Evolutionary conservation across 768 basidiomycete species (phyloP).

Genomic region (Daedaleopsis nitida): DNA sequence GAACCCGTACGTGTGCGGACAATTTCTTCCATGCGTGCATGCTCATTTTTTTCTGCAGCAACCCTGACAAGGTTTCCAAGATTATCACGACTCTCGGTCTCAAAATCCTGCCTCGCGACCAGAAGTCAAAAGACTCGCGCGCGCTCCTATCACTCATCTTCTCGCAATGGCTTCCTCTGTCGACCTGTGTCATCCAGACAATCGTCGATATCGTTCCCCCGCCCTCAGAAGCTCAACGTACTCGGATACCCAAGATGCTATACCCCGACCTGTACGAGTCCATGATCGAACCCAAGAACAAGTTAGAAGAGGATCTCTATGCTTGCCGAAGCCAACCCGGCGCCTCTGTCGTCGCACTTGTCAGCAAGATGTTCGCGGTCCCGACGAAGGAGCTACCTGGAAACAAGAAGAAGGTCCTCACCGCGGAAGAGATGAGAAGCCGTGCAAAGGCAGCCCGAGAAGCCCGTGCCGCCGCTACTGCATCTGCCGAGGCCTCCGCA

Average conservation of each 20-base stretch:
- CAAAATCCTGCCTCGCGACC: constrained; percentile 84
- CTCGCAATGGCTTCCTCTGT: constrained; percentile 94
- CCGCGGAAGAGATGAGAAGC: constrained; percentile 81
- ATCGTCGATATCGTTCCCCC: constrained; percentile 94
- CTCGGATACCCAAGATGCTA: constrained; percentile 88
- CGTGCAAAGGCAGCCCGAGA: constrained; percentile 60
- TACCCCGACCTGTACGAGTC: constrained; percentile 74
- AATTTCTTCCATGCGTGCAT: neutral
- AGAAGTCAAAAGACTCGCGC: constrained; percentile 88
- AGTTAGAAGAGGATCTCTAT: constrained; percentile 84
- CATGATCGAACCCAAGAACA: constrained; percentile 65
- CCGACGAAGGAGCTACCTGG: constrained; percentile 80
- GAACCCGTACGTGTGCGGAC: constrained; percentile 79
- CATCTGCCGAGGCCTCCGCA: constrained; percentile 4
- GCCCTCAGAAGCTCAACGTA: constrained; percentile 77
- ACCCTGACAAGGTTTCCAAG: constrained; percentile 85
- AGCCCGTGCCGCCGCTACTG: constrained; percentile 25
- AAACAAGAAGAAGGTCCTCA: constrained; percentile 73
- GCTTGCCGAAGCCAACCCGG: constrained; percentile 58
- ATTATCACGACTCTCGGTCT: constrained; percentile 83
- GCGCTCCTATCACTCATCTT: constrained; percentile 85
- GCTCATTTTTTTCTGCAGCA: constrained; percentile 29
- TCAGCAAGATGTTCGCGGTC: constrained; percentile 99
- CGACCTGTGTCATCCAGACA: constrained; percentile 88
- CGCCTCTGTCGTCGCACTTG: constrained; percentile 78